phyloP scores from a whole-genome alignment of 495 filamentous ascomycete genomes.

The Hamigera avellanea region DNA sequence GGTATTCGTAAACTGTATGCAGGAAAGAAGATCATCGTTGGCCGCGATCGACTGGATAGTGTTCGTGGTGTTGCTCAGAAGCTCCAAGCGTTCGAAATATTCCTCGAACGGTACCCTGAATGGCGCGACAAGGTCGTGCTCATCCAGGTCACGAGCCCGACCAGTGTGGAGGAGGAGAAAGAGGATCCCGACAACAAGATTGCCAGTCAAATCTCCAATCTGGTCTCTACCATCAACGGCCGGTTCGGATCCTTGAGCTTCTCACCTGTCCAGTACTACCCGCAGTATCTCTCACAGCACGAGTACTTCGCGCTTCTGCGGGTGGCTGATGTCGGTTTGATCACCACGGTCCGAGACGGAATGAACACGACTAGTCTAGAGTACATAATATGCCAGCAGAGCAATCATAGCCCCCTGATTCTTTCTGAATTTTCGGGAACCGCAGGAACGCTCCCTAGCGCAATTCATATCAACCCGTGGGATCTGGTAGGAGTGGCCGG shows the following conservation, averaged over 20 bases:
- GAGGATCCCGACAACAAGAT: conserved; percentile 60
- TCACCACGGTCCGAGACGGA: conserved; percentile 85
- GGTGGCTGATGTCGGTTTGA: conserved; percentile 76
- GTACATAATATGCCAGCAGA: conserved; percentile 83
- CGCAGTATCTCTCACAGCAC: conserved; percentile 73
- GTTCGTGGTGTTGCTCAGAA: conserved; percentile 88
- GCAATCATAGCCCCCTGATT: conserved; percentile 73
- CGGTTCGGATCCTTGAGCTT: conserved; percentile 74
- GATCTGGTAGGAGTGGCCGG: conserved; percentile 70
- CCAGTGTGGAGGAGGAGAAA: conserved; percentile 58
- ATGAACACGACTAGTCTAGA: conserved; percentile 96
- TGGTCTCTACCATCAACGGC: conserved; percentile 85
- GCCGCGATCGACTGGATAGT: conserved; percentile 83
- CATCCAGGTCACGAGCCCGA: conserved; percentile 88
- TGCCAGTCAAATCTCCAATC: conserved; percentile 71
- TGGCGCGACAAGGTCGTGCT: conserved; percentile 88
- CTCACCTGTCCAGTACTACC: conserved; percentile 82
- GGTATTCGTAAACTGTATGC: conserved; percentile 60
- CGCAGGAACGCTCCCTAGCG: conserved; percentile 69
- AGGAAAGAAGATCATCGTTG: conserved; percentile 85
- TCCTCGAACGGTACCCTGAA: conserved; percentile 76
- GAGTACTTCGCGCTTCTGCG: conserved; percentile 89
- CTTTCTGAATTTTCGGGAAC: conserved; percentile 94
- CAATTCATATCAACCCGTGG: conserved; percentile 93
- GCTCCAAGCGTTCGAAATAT: conserved; percentile 81